Evolutionary conservation across 2,329 filamentous ascomycete genomes (phyloP).

Genomic region (Alternaria sp.): DNA sequence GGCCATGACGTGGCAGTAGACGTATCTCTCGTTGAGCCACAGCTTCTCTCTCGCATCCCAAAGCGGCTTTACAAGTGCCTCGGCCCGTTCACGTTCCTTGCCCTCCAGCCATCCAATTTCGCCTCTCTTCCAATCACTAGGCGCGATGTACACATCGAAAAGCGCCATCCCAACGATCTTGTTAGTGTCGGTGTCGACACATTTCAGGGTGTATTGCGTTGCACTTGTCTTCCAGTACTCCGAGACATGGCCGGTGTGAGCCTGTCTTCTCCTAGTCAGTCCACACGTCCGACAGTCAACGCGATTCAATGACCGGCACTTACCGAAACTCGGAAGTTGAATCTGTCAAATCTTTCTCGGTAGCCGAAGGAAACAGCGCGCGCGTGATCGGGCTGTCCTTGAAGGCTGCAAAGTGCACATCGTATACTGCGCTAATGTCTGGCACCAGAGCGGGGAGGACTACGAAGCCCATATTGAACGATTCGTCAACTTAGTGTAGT

Average conservation of each 20-base stretch:
- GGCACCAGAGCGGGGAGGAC: constrained; percentile 56
- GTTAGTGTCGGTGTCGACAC: constrained; percentile 53
- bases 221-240: constrained; percentile 49
- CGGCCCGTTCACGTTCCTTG: constrained; percentile 52
- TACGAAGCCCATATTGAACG: constrained; percentile 38
- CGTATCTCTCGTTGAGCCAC: constrained; percentile 29
- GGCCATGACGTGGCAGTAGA: constrained; percentile 52
- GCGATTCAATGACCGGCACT: neutral
- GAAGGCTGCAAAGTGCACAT: constrained; percentile 57
- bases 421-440: constrained; percentile 56
- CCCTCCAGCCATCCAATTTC: constrained; percentile 57
- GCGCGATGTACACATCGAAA: constrained; percentile 52
- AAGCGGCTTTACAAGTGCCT: constrained; percentile 51
- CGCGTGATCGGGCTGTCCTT: constrained; percentile 52
- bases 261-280: constrained; percentile 40
- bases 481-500: neutral
- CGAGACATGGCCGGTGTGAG: constrained; percentile 52
- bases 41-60: constrained; percentile 30
- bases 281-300: neutral
- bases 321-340: constrained; percentile 32
- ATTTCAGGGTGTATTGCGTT: constrained; percentile 57
- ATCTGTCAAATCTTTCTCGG: constrained; percentile 25
- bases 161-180: constrained; percentile 58
- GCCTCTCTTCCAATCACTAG: constrained; percentile 53
- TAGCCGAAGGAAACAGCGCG: constrained; percentile 50